phyloP scores from a whole-genome alignment of 805 yeast genomes.

The Yarrowia alimentaria region DNA sequence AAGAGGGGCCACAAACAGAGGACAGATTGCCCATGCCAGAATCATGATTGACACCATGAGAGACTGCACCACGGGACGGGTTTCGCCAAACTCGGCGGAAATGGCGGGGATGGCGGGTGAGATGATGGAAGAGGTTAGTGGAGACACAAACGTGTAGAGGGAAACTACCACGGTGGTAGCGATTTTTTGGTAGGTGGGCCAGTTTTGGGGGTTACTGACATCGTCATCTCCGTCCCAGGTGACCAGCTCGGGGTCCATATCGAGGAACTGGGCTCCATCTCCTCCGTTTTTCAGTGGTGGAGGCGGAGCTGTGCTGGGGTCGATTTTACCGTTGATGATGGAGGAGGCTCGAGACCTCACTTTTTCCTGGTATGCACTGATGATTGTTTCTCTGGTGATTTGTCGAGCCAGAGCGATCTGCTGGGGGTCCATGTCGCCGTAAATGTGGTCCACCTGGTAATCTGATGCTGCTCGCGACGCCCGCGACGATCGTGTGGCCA shows the following conservation, averaged over 20 bases:
- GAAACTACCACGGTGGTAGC: slow-evolving; percentile 50
- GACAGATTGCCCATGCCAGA: slow-evolving; percentile 69
- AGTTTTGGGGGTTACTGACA: slow-evolving; percentile 63
- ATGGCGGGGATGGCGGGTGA: slow-evolving; percentile 60
- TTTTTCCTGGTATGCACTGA: slow-evolving; percentile 40
- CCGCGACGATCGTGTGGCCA: not conserved
- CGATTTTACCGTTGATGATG: slow-evolving; percentile 20
- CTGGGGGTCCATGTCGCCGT: slow-evolving; percentile 43
- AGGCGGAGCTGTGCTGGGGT: slow-evolving; percentile 14
- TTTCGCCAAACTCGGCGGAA: slow-evolving; percentile 46
- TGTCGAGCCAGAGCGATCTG: slow-evolving; percentile 46
- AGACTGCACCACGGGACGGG: slow-evolving; percentile 46
- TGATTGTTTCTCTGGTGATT: slow-evolving; percentile 46
- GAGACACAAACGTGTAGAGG: slow-evolving; percentile 56
- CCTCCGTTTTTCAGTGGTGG: slow-evolving; percentile 31
- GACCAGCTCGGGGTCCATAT: slow-evolving; percentile 62
- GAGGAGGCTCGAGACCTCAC: slow-evolving; percentile 29
- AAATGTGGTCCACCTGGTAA: slow-evolving; percentile 41
- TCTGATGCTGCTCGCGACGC: slow-evolving; percentile 14
- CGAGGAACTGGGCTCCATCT: slow-evolving; percentile 55
- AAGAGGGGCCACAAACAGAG: slow-evolving; percentile 63
- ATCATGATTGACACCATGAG: slow-evolving; percentile 63
- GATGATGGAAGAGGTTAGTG: slow-evolving; percentile 60
- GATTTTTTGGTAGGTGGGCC: slow-evolving; percentile 48
- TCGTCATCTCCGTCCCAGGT: slow-evolving; percentile 67